Evolutionary conservation across 1,284 basidiomycete genomes (phyloP).

Genomic region (Fomitiporia mediterranea): DNA sequence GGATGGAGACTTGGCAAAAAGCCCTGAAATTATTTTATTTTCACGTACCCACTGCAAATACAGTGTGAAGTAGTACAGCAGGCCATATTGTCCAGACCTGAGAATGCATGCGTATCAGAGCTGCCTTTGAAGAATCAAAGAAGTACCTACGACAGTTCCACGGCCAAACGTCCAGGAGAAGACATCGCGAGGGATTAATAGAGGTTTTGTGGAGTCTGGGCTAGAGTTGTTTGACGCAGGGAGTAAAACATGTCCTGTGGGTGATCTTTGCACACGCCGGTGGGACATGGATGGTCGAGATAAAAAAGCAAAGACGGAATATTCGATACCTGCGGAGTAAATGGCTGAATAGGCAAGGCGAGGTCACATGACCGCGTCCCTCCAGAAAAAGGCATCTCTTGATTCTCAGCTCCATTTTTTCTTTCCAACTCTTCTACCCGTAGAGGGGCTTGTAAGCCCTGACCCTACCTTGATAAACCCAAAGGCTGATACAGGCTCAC

Average conservation of each 20-base stretch:
- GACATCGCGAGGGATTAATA: constrained; percentile 29
- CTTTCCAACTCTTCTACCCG: too few species aligned
- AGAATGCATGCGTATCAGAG: constrained; percentile 1
- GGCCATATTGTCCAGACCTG: constrained; percentile 68
- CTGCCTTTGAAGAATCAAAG: constrained; percentile 11
- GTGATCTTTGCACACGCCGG: constrained; percentile 6
- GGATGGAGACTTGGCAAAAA: not conserved
- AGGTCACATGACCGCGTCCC: too few species aligned
- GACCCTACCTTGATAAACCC: too few species aligned
- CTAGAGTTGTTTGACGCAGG: constrained; percentile 7
- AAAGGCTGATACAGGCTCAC: too few species aligned
- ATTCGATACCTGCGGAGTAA: too few species aligned
- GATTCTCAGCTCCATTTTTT: too few species aligned
- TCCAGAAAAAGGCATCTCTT: too few species aligned
- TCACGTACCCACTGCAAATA: constrained; percentile 47
- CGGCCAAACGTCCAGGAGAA: constrained; percentile 57
- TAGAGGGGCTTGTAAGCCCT: too few species aligned
- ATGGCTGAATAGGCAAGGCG: too few species aligned
- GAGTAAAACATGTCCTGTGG: constrained; percentile 12
- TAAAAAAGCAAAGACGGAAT: too few species aligned
- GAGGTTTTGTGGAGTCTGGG: constrained; percentile 20
- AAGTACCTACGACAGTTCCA: constrained; percentile 46
- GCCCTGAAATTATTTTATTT: not conserved
- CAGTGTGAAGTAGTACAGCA: constrained; percentile 55
- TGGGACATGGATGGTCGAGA: too few species aligned